These are phyloP conservation scores for Colletotrichum horii DNA, from an alignment of 2,329 filamentous ascomycete species.

Conservation along the genomic window DNA sequence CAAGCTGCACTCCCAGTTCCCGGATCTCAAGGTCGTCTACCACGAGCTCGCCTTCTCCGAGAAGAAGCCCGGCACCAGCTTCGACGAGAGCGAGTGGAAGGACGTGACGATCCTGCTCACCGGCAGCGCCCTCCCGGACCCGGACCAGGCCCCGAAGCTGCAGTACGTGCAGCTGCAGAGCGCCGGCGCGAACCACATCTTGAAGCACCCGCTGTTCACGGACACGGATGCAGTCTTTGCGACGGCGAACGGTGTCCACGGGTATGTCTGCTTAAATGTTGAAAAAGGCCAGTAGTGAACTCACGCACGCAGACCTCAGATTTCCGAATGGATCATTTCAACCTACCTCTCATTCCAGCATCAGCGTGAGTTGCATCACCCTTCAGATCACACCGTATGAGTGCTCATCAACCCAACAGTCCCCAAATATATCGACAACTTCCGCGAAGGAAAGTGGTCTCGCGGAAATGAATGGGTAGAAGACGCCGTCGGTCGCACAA, in stretches of 20 bases:
- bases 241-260: conserved; percentile 63
- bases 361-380: conserved; percentile 38
- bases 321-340: conserved; percentile 60
- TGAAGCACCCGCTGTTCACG: conserved; percentile 51
- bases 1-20: conserved; percentile 42
- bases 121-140: conserved; percentile 44
- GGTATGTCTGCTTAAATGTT: conserved; percentile 38
- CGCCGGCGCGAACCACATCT: conserved; percentile 57
- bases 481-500: conserved; percentile 52
- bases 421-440: conserved; percentile 47
- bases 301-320: conserved; percentile 50
- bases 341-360: conserved; percentile 58
- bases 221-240: conserved; percentile 57
- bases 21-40: conserved; percentile 46
- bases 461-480: conserved; percentile 34
- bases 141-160: conserved; percentile 49
- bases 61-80: conserved; percentile 25
- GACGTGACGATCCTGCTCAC: conserved; percentile 55
- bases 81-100: conserved; percentile 46
- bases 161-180: conserved; percentile 59
- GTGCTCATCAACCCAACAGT: conserved; percentile 35
- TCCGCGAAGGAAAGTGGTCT: conserved; percentile 49
- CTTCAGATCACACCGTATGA: neutral
- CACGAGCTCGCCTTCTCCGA: conserved; percentile 33
- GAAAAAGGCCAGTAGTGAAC: neutral